Percentiles rank a stretch among this genome's conserved stretches.
Conservation (phyloP, 2,329 filamentous ascomycete species). For the Helicocarpus griseus region DNA sequence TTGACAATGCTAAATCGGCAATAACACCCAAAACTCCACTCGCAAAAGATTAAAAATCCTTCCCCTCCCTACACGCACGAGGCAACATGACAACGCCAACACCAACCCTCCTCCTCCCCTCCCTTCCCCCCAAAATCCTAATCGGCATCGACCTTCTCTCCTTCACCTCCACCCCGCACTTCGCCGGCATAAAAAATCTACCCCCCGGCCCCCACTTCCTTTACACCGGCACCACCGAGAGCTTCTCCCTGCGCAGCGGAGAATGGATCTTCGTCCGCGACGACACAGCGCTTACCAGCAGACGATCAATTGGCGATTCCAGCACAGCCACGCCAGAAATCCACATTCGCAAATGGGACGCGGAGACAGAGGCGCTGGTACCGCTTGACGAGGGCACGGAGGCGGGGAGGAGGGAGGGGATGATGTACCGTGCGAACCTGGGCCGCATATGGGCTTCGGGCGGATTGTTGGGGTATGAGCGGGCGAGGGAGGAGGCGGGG, state of each 20-base stretch:
- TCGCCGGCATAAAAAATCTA: constrained; percentile 51
- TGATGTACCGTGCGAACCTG: constrained; percentile 47
- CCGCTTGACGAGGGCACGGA: constrained; percentile 24
- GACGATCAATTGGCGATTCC: constrained; percentile 9
- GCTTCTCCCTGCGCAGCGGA: constrained; percentile 51
- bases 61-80: neutral
- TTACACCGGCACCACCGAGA: constrained; percentile 49
- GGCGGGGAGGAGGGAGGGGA: constrained; percentile 35
- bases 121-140: constrained; percentile 38
- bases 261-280: constrained; percentile 48
- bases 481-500: constrained; percentile 13
- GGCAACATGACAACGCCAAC: constrained; percentile 17
- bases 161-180: constrained; percentile 53
- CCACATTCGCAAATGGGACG: constrained; percentile 46
- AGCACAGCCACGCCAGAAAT: constrained; percentile 33
- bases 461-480: constrained; percentile 30
- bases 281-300: neutral
- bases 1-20: too few species aligned
- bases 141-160: constrained; percentile 48
- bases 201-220: constrained; percentile 52
- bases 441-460: constrained; percentile 47
- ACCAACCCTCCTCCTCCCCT: constrained; percentile 35
- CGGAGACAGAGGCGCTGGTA: constrained; percentile 26
- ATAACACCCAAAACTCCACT: too few species aligned
- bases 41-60: neutral